Evolutionary conservation across 177 flowering plant genomes (phyloP), one percentile per base, ranked within the genome.

Genomic region (Vitis hybrid): DNA sequence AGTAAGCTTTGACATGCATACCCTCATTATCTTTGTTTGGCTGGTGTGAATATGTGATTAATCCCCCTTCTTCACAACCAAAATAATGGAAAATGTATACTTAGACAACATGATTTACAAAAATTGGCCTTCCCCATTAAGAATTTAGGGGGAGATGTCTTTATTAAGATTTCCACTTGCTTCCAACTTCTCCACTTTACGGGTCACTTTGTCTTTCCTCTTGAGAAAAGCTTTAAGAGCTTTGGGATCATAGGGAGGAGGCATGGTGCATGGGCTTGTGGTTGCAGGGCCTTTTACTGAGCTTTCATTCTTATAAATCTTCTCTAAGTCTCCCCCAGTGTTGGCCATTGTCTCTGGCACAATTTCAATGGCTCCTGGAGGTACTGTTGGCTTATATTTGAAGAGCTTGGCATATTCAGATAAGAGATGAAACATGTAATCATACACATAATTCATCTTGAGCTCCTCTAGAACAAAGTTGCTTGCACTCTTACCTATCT

Each of bases 221-320:
- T 51, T 17, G 3, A 51, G 49, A 51, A 65, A 65, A 1, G 55
- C 15, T 65, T 51, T 9, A 19, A 65, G 67, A 13, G 50, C 56
- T 11, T 18, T 21, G 17, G 67, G 67, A 14, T 65, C 67, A 51
- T 65, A 65, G 51, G 67, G 67, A 5, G 67, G 67, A 7, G 67
- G 67, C 56, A 65, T 4, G 3, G 56, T 49, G 67, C 67, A 65
- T 17, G 67, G 67, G 6, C 15, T 30, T 18, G n/a, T 12, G 10
- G 18, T 30, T 19, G 52, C n/a, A 50, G 67, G 67, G 11, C 30
- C 15, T 30, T 51, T 51, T 10, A 65, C 67, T 30, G 51, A n/a
- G 19, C 51, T 11, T 19, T 49, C 55, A 3, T 10, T 26, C 67
- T 49, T 50, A 34, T 17, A 49, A 12, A 13, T 51, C 56, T 19